A percentile compares a stretch with the other conserved stretches of the same genome.
Evolutionary conservation across 2,329 filamentous ascomycete species (phyloP).

Genomic region (Apiospora hydei): DNA sequence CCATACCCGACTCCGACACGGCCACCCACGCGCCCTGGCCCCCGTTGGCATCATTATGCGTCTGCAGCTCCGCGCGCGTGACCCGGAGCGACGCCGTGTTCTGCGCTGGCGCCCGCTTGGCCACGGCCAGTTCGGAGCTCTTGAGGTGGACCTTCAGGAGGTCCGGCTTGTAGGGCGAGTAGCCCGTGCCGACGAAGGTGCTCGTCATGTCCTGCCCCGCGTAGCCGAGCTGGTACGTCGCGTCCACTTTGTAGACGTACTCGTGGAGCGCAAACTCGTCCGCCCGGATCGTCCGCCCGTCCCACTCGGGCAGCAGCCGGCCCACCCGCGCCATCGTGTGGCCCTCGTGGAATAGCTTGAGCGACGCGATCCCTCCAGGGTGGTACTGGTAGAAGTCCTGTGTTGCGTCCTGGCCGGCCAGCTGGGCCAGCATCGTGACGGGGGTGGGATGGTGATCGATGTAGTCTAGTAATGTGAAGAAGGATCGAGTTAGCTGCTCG

Average conservation of each 20-base stretch:
- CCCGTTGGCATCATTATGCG: not conserved
- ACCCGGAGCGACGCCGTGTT: not conserved
- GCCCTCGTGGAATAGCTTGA: too few species aligned
- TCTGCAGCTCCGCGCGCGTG: not conserved
- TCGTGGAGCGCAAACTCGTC: not conserved
- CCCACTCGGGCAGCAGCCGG: not conserved
- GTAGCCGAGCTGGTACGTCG: not conserved
- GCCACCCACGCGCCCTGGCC: not conserved
- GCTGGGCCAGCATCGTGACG: not conserved
- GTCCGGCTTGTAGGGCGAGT: not conserved
- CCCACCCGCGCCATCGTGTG: not conserved
- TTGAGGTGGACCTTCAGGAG: not conserved
- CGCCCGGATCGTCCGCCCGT: not conserved
- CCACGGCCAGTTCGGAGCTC: not conserved
- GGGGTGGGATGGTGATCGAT: not conserved
- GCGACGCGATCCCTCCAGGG: not conserved
- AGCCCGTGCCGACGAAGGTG: not conserved
- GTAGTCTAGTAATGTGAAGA: not conserved
- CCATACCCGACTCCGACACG: not conserved
- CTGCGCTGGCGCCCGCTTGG: not conserved
- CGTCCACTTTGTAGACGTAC: not conserved
- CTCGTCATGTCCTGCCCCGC: not conserved
- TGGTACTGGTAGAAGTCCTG: not conserved
- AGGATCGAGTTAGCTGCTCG: not conserved
- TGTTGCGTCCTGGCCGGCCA: not conserved